phyloP scores from a whole-genome alignment of 345 rosid species.

The Balakata baccata region DNA sequence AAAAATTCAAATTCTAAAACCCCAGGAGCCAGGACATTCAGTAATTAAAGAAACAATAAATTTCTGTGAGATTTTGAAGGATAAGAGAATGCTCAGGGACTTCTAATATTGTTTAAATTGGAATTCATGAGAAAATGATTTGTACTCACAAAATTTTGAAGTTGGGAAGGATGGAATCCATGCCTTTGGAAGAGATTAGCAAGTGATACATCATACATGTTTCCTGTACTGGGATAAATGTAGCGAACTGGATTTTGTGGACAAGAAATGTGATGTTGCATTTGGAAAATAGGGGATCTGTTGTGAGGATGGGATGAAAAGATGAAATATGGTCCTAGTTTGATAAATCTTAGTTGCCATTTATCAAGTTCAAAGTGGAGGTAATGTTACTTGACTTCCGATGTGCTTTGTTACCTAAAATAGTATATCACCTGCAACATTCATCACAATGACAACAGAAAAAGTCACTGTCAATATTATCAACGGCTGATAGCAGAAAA shows the following conservation, averaged over 20 bases:
- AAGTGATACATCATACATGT: slow-evolving; percentile 42
- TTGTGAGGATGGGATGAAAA: not conserved
- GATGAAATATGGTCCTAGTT: not conserved
- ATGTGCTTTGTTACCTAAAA: not conserved
- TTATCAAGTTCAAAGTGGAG: not conserved
- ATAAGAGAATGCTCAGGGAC: slow-evolving; percentile 52
- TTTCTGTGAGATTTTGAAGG: slow-evolving; percentile 53
- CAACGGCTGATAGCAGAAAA: not conserved
- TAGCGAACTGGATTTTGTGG: slow-evolving; percentile 17
- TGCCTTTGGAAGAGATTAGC: slow-evolving; percentile 64
- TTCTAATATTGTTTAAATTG: slow-evolving; percentile 39
- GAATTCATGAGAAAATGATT: slow-evolving; percentile 43
- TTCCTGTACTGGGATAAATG: slow-evolving; percentile 40
- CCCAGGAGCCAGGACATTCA: slow-evolving; percentile 67
- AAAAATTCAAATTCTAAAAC: slow-evolving; percentile 56
- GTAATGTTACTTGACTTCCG: no score
- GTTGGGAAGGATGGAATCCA: slow-evolving; percentile 59
- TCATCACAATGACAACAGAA: not conserved
- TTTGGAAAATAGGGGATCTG: not conserved
- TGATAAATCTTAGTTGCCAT: slow-evolving; percentile 5
- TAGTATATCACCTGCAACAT: not conserved
- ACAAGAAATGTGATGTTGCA: slow-evolving; percentile 13
- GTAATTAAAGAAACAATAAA: slow-evolving; percentile 45
- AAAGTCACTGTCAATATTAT: not conserved
- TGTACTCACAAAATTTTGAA: slow-evolving; percentile 43